Conservation (phyloP, 2,329 filamentous ascomycete genomes). For the Alternaria incomplexa region DNA sequence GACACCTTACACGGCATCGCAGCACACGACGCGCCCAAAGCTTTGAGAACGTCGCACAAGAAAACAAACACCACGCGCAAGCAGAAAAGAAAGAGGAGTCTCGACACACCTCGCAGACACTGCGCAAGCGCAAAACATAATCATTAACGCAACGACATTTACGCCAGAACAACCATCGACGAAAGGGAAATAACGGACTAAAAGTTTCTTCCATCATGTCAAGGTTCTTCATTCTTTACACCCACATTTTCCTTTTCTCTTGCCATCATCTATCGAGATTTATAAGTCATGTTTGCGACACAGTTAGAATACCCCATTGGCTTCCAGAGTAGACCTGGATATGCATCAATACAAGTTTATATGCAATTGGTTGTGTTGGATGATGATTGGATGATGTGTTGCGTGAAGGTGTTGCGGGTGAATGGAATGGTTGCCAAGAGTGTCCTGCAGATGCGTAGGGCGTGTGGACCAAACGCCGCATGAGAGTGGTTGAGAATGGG, state of each 20-base stretch:
- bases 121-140: neutral
- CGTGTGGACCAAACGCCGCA: neutral
- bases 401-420: neutral
- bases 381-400: too few relatives aligned
- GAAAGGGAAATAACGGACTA: neutral
- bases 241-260: neutral
- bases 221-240: neutral
- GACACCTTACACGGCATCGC: neutral
- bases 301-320: neutral
- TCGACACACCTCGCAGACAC: neutral
- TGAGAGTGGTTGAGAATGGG: neutral
- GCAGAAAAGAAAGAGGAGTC: neutral
- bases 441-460: neutral
- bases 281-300: neutral
- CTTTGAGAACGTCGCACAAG: neutral
- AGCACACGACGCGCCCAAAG: neutral
- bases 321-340: neutral
- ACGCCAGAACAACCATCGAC: constrained; percentile 9
- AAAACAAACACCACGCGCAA: neutral
- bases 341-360: neutral
- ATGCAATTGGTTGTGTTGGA: neutral
- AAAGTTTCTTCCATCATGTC: neutral
- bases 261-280: neutral
- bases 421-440: neutral
- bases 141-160: constrained; percentile 10